Evolutionary conservation across 768 basidiomycete genomes (phyloP).

Genomic region (Suillus americanus): DNA sequence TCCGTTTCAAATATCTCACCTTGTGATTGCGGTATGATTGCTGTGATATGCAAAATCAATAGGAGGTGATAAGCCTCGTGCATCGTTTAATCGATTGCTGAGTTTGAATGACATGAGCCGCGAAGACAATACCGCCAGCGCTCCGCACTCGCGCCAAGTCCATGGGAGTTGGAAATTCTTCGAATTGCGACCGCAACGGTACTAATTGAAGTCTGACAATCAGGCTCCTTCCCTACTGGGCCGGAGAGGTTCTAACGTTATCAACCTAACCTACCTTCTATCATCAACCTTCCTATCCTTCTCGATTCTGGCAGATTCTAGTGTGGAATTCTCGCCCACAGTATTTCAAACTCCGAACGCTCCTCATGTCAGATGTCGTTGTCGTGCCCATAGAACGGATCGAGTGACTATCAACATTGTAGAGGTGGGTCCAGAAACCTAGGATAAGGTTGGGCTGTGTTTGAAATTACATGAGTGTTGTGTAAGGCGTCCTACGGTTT

Average conservation of each 20-base stretch:
- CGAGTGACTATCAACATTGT: background rate
- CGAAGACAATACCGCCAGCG: background rate
- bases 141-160: background rate
- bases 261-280: background rate
- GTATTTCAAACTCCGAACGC: background rate
- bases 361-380: background rate
- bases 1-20: background rate
- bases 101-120: background rate
- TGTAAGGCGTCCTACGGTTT: background rate
- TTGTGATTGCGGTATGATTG: background rate
- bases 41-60: too few species aligned
- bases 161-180: background rate
- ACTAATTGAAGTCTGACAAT: background rate
- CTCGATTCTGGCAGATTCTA: background rate
- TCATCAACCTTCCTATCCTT: background rate
- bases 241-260: background rate
- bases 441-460: background rate
- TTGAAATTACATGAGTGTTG: background rate
- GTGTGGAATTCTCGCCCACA: background rate
- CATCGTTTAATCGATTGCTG: background rate
- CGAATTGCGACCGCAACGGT: background rate
- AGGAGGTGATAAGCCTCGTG: too few species aligned
- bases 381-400: background rate
- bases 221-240: background rate
- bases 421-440: background rate